Evolutionary conservation across 805 yeast species (phyloP), one percentile per base, ranked within the genome.

Genomic region (Candida incommunis): DNA sequence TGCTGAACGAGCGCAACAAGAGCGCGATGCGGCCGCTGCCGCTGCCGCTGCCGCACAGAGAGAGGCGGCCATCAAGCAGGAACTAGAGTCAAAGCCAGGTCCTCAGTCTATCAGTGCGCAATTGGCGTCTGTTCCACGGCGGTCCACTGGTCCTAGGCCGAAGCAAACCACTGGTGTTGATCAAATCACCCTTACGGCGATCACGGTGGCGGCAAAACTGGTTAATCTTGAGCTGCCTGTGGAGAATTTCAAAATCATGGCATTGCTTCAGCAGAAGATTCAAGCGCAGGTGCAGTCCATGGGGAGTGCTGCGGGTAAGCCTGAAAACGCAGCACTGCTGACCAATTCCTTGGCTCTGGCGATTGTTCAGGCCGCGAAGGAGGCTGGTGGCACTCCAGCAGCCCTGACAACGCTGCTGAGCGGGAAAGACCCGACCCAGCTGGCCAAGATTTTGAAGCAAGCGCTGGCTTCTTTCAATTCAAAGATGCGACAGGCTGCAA

Each of bases 301-400:
- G 53, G 76, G 85, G 48, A 75, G 80, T 48, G 85, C 82, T 47
- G 83, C 85, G 34, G 87, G 51, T 45, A 55, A 55, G 23, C 51
- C 82, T 22, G 77, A 86, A 4, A 85, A 90, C 43, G 83, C 95
- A 0, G 83, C 78, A 48, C 77, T 87, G 45, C 68, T 88, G 53
- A 88, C 96, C 5, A 87, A 83, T 54, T 95, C 96, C 1, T 69
- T 88, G 52, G 95, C 96, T 2, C 82, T 88, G 68, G 90, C 95
- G 0, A 86, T 88, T 50, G 90, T 94, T 9, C 88, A 80, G 52
- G 88, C 88, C 4, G 95, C 95, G 0, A 84, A 87, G 54, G 79
- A 78, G 53, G 54, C 56, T n/a, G 60, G 59, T 16, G 64, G 64
- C 21, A 55, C 57, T 5, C 45, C 52, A 16, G 44, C 46, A 16